Evolutionary conservation across 2,329 filamentous ascomycete species (phyloP).

Genomic region (Colletotrichum spaethianum): DNA sequence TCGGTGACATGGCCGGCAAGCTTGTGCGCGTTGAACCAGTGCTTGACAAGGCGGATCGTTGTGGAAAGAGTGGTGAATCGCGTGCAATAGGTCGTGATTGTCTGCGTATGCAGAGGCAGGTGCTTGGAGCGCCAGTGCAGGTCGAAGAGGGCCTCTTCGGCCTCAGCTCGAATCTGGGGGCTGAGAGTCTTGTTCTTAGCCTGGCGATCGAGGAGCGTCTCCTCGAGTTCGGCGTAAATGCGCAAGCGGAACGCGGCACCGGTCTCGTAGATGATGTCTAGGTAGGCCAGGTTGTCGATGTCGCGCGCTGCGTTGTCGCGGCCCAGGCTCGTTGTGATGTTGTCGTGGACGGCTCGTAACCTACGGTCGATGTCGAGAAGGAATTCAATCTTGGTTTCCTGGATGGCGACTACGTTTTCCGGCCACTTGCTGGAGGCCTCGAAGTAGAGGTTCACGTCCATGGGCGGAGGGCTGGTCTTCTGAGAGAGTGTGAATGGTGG

Average conservation of each 20-base stretch:
- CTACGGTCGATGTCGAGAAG: conserved; percentile 82
- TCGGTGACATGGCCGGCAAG: conserved; percentile 82
- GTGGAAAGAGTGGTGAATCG: conserved; percentile 84
- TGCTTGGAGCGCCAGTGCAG: conserved; percentile 82
- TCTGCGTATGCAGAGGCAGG: conserved; percentile 84
- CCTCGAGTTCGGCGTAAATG: conserved; percentile 91
- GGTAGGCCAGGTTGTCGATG: conserved; percentile 82
- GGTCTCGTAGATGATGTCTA: conserved; percentile 83
- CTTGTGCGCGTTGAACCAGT: conserved; percentile 90
- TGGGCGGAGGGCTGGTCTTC: conserved; percentile 65
- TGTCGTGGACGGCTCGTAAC: conserved; percentile 72
- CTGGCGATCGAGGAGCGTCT: conserved; percentile 83
- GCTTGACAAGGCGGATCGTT: conserved; percentile 87
- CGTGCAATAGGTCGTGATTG: conserved; percentile 84
- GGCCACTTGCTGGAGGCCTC: conserved; percentile 96
- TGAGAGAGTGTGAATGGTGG: conserved; percentile 63
- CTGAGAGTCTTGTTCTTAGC: conserved; percentile 81
- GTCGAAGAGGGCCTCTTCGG: conserved; percentile 76
- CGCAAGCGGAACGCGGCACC: conserved; percentile 86
- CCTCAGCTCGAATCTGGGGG: conserved; percentile 75
- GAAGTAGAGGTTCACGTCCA: conserved; percentile 89
- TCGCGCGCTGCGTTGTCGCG: conserved; percentile 81
- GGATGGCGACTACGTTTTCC: conserved; percentile 90
- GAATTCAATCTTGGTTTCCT: conserved; percentile 94
- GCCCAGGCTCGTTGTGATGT: conserved; percentile 79